Evolutionary conservation across 352 stramenopile genomes (phyloP).

Genomic region (Phytopythium vexans): DNA sequence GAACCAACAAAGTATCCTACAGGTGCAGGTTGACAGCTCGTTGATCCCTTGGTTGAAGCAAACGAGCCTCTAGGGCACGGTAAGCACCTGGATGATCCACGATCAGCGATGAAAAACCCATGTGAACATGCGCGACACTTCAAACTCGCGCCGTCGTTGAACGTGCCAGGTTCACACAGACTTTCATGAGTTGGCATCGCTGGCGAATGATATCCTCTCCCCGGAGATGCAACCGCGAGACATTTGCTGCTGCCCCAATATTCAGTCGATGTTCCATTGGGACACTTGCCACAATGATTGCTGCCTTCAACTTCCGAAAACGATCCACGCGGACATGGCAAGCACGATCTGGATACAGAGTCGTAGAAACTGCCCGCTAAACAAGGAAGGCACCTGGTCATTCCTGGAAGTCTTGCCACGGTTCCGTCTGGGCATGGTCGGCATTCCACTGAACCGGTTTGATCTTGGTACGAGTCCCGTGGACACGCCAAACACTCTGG

Average conservation of each 20-base stretch:
- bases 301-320: slow-evolving; percentile 21
- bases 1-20: slow-evolving; percentile 31
- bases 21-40: slow-evolving; percentile 23
- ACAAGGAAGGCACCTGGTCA: slow-evolving; percentile 35
- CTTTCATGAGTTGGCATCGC: neutral
- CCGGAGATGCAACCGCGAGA: slow-evolving; percentile 13
- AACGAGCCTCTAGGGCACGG: slow-evolving; percentile 36
- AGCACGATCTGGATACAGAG: slow-evolving; percentile 15
- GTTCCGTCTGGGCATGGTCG: slow-evolving; percentile 33
- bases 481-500: slow-evolving; percentile 46
- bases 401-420: slow-evolving; percentile 30
- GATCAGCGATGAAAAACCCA: slow-evolving; percentile 20
- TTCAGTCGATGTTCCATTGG: slow-evolving; percentile 26
- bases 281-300: slow-evolving; percentile 26
- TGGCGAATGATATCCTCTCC: slow-evolving; percentile 9
- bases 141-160: slow-evolving; percentile 27
- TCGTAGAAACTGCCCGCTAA: slow-evolving; percentile 38
- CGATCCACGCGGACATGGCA: slow-evolving; percentile 30
- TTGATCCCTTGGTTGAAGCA: slow-evolving; percentile 14
- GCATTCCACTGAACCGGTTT: slow-evolving; percentile 21
- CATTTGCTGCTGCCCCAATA: slow-evolving; percentile 24
- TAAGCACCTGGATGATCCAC: slow-evolving; percentile 15
- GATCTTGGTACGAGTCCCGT: slow-evolving; percentile 33
- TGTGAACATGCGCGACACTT: slow-evolving; percentile 27
- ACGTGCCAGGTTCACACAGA: slow-evolving; percentile 29